Evolutionary conservation across 345 rosid genomes (phyloP), one percentile per base, ranked within the genome.

Genomic region (Sapria himalayana): DNA sequence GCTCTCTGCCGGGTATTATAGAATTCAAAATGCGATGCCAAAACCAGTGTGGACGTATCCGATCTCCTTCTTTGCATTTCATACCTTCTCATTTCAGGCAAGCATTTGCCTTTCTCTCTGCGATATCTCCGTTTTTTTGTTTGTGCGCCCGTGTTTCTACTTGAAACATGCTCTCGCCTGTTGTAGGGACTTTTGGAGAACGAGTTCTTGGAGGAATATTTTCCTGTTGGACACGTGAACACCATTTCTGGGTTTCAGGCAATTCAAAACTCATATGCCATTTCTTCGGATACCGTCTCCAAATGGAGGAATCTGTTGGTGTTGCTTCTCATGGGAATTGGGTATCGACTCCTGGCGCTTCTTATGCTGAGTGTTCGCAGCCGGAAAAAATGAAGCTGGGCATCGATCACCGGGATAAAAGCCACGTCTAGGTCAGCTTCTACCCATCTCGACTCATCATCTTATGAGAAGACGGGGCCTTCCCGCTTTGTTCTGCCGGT

Each of bases 1-100:
- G 89, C 95, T 91, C 38, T 52, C 95, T 6, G 95, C 99, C 12
- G 99, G 95, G 22, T 86, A 79, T 61, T 77, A 82, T 57, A 70
- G 95, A 64, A 69, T 79, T 58, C 81, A 80, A 31, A 75, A 49
- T 59, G 92, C 78, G 19, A 48, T 91, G 65, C 95, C 99, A 2
- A 49, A 69, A 40, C 85, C 92, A 0, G 41, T 91, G 16, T 91
- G 99, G 99, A 77, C 48, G 19, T 91, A 77, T 64, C 99, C 99
- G n/a, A 39, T 91, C 2, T 75, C 95, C 14, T 84, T 79, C 54
- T 51, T 84, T 35, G 72, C 95, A 1, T 84, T 84, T 57, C 99
- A 91, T 59, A 74, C 85, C 15, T 84, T 76, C 56, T 77, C 92
- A 22, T 77, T 91, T 42, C 73, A 80, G 95, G 99, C 66, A 58